Conservation (phyloP, 2,329 filamentous ascomycete genomes). For the Pseudopyricularia cyperi region DNA sequence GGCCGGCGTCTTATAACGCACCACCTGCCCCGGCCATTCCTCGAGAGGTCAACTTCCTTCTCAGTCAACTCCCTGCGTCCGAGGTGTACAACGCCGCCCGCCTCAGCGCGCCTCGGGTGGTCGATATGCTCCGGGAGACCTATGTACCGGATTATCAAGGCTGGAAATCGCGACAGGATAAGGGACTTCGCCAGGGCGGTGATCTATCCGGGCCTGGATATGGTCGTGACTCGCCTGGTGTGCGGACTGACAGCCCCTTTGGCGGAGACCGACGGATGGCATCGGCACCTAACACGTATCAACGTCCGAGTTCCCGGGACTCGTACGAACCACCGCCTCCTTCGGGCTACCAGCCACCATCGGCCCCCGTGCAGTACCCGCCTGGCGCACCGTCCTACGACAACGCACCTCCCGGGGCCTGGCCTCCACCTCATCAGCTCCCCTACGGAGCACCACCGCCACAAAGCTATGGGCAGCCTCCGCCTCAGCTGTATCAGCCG, state of each 20-base stretch:
- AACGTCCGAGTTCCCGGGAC: constrained; percentile 32
- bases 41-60: constrained; percentile 48
- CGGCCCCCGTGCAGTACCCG: constrained; percentile 13
- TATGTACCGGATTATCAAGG: constrained; percentile 48
- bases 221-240: constrained; percentile 8
- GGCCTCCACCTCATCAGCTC: constrained; percentile 3
- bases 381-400: constrained; percentile 6
- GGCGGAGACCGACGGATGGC: constrained; percentile 22
- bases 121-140: constrained; percentile 57
- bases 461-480: constrained; percentile 1
- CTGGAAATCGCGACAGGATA: constrained; percentile 29
- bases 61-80: constrained; percentile 63
- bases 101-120: constrained; percentile 59
- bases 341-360: background rate
- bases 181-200: constrained; percentile 11
- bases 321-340: constrained; percentile 25
- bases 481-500: constrained; percentile 4
- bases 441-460: constrained; percentile 1
- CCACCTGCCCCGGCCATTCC: constrained; percentile 52
- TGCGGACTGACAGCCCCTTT: constrained; percentile 34
- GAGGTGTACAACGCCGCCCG: constrained; percentile 58
- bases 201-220: constrained; percentile 18
- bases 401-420: background rate
- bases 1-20: constrained; percentile 16
- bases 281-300: constrained; percentile 28